phyloP scores from a whole-genome alignment of 768 basidiomycete genomes.

The Termitomyces sp. region DNA sequence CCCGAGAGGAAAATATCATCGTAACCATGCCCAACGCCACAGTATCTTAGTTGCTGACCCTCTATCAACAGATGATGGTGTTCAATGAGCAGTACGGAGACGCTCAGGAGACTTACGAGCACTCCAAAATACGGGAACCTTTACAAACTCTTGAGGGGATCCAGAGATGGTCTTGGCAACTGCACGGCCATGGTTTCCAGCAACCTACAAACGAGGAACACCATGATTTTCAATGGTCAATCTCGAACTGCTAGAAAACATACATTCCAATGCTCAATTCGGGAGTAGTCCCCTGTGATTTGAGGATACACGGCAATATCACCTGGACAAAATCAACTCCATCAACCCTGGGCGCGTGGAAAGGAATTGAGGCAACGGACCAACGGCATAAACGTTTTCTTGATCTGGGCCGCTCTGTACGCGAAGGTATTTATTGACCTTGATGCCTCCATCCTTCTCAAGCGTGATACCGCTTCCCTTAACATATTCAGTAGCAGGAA shows the following conservation, averaged over 20 bases:
- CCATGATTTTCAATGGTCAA: neutral
- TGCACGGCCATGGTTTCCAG: conserved; percentile 81
- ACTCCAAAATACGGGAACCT: conserved; percentile 89
- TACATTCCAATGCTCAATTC: conserved; percentile 94
- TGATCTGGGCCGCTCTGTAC: conserved; percentile 44
- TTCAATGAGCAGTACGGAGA: neutral
- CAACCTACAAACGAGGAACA: conserved; percentile 44
- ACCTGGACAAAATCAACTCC: conserved; percentile 31
- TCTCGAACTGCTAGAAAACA: conserved; percentile 9
- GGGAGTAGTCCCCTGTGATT: conserved; percentile 42
- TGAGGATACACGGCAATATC: conserved; percentile 84
- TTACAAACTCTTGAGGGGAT: conserved; percentile 63
- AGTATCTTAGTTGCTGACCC: conserved; percentile 86
- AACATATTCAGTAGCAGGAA: conserved; percentile 77
- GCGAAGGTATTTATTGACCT: conserved; percentile 70
- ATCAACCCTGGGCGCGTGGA: neutral
- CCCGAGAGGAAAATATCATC: conserved; percentile 82
- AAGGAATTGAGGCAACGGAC: conserved; percentile 26
- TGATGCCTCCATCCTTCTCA: conserved; percentile 74
- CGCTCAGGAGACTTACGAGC: conserved; percentile 52
- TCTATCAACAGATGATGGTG: conserved; percentile 33
- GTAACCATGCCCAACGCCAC: conserved; percentile 65
- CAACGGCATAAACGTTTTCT: conserved; percentile 67
- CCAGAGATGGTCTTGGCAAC: conserved; percentile 78
- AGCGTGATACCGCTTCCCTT: conserved; percentile 66